Base-by-base conservation (phyloP, 1,284 basidiomycete species). In the Malassezia vespertilionis region DNA sequence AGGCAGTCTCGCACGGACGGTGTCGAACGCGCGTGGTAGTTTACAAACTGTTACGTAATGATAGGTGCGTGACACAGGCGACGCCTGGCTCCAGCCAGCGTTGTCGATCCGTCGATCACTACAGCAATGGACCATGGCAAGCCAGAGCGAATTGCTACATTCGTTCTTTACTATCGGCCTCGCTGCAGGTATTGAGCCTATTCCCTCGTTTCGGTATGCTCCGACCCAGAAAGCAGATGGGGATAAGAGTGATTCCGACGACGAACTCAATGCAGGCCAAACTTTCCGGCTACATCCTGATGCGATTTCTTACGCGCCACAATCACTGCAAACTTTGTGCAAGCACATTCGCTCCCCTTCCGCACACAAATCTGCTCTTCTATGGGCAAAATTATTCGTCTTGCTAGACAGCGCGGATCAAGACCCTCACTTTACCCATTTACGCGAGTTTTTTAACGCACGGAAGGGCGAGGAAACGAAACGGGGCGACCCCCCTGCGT, bases 401-500 rank as follows among this genome's bases (percentile, higher is more conserved):
- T 34, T 66, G 9, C 61, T 68, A 26, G 57, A 60, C 12, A 49
- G 54, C 14, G 65, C 61, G 1, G 65, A 68, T 41, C 47, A 54
- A 4, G 57, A 62, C 23, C 61, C 63, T 2, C 52, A 58, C 22
- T 68, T 68, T 24, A 43, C 54, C 8, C 54, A 52, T 6, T 44
- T 68, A 34, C 56, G 63, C 20, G 53, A 52, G 0, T 68, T 68
- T 44, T 66, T 68, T 46, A 63, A 68, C 35, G 54, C 65, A 11
- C 56, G 65, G 4, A 56, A 53, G 17, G 39, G 45, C 10, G 15
- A 41, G 2, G 40, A 56, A 4, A n/a, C n/a, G n/a, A n/a, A n/a
- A n/a, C n/a, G n/a, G n/a, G n/a, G n/a, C n/a, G n/a, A n/a, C n/a
- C n/a, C n/a, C n/a, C n/a, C n/a, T n/a, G n/a, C n/a, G n/a, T n/a